A percentile compares a stretch with the other conserved stretches of the same genome.
Conservation (phyloP, 805 yeast species). For the Danielia reshetovae region DNA sequence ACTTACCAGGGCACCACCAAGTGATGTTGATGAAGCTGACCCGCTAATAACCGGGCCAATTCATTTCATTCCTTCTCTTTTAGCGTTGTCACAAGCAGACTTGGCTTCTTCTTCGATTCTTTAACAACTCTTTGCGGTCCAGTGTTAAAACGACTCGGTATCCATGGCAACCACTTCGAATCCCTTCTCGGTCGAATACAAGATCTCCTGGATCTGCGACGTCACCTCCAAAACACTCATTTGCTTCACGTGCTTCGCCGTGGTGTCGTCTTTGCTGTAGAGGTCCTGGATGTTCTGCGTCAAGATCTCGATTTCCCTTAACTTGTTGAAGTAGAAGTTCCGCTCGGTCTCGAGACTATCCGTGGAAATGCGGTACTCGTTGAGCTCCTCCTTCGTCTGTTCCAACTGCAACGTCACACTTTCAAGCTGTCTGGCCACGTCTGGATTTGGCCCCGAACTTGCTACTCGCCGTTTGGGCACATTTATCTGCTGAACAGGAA, state of each 20-base stretch:
- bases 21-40: too few relatives aligned
- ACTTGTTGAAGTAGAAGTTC: slow-evolving; percentile 83
- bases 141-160: slow-evolving; percentile 22
- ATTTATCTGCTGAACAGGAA: slow-evolving; percentile 3
- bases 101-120: too few relatives aligned
- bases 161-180: slow-evolving; percentile 47
- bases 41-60: too few relatives aligned
- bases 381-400: slow-evolving; percentile 46
- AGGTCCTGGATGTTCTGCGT: slow-evolving; percentile 49
- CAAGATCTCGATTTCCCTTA: slow-evolving; percentile 82
- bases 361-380: slow-evolving; percentile 54
- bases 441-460: slow-evolving; percentile 4
- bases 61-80: too few relatives aligned
- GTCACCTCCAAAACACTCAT: slow-evolving; percentile 26
- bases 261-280: slow-evolving; percentile 9
- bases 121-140: too few relatives aligned
- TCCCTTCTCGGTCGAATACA: slow-evolving; percentile 82
- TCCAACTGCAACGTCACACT: neutral
- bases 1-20: too few relatives aligned
- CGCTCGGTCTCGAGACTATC: slow-evolving; percentile 77
- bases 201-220: slow-evolving; percentile 64
- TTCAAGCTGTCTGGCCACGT: neutral
- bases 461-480: slow-evolving; percentile 19
- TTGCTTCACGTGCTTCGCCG: slow-evolving; percentile 39
- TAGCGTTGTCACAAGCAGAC: too few relatives aligned